Evolutionary conservation across 2,329 filamentous ascomycete species (phyloP).

Genomic region (Alternaria triticina): DNA sequence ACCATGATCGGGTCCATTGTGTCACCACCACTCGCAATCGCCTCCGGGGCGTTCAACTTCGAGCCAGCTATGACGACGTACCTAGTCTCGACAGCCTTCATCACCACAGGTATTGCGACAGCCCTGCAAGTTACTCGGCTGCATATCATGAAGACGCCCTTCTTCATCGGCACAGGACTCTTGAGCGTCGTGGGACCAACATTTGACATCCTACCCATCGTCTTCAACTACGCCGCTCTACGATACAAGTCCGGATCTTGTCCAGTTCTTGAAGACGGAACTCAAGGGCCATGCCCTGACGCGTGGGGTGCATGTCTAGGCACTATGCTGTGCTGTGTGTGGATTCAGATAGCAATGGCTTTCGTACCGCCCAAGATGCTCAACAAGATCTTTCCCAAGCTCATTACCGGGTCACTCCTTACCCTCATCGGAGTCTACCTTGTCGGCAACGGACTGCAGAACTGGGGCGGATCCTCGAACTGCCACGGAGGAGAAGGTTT

Average conservation of each 20-base stretch:
- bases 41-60: conserved; percentile 37
- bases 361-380: conserved; percentile 34
- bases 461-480: conserved; percentile 38
- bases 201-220: conserved; percentile 38
- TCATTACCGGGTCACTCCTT: conserved; percentile 33
- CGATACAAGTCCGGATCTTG: conserved; percentile 34
- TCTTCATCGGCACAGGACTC: conserved; percentile 38
- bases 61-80: conserved; percentile 32
- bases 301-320: conserved; percentile 37
- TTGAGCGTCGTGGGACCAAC: conserved; percentile 36
- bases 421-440: conserved; percentile 36
- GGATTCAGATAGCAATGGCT: conserved; percentile 34
- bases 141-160: conserved; percentile 32
- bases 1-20: conserved; percentile 37
- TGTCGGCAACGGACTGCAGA: conserved; percentile 35
- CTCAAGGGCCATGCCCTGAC: conserved; percentile 26
- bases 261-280: conserved; percentile 27
- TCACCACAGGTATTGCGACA: conserved; percentile 37
- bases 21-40: conserved; percentile 39
- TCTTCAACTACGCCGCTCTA: conserved; percentile 34
- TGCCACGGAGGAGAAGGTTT: conserved; percentile 35
- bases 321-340: conserved; percentile 54
- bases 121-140: conserved; percentile 36
- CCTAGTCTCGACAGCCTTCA: conserved; percentile 37
- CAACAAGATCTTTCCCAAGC: conserved; percentile 34